Evolutionary conservation across 768 basidiomycete species (phyloP).

Genomic region (Tephrocybe sp.): DNA sequence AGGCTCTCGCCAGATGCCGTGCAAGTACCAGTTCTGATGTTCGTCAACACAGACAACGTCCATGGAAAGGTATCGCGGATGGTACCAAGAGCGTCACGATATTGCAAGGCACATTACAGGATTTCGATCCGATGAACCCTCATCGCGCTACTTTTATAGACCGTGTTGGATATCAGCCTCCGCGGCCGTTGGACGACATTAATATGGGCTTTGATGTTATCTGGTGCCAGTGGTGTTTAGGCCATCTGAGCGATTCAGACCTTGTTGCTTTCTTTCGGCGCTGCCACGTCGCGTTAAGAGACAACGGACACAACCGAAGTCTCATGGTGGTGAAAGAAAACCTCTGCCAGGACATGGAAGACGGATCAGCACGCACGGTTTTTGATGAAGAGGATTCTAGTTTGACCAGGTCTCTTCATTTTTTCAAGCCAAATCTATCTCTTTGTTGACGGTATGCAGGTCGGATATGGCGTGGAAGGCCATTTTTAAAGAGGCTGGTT

Average conservation of each 20-base stretch:
- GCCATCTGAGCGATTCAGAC: slow-evolving; percentile 76
- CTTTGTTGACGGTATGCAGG: slow-evolving; percentile 36
- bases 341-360: slow-evolving; percentile 56
- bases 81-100: slow-evolving; percentile 72
- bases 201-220: slow-evolving; percentile 80
- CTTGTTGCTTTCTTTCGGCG: slow-evolving; percentile 74
- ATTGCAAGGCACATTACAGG: slow-evolving; percentile 76
- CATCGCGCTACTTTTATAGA: slow-evolving; percentile 51
- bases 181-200: slow-evolving; percentile 41
- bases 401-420: slow-evolving; percentile 65
- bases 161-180: slow-evolving; percentile 61
- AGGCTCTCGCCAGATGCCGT: slow-evolving; percentile 51
- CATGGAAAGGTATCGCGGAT: slow-evolving; percentile 70
- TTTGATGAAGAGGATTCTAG: slow-evolving; percentile 91
- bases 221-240: slow-evolving; percentile 98
- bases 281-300: slow-evolving; percentile 57
- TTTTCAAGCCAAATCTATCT: neutral
- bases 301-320: slow-evolving; percentile 38
- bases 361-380: slow-evolving; percentile 46
- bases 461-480: slow-evolving; percentile 82
- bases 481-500: slow-evolving; percentile 70
- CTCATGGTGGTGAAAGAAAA: slow-evolving; percentile 94
- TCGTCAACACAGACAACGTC: slow-evolving; percentile 20
- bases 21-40: slow-evolving; percentile 26
- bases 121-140: slow-evolving; percentile 65